Evolutionary conservation across 257 asterid genomes (phyloP), one percentile per base, ranked within the genome.

Genomic region (Lantana camara): DNA sequence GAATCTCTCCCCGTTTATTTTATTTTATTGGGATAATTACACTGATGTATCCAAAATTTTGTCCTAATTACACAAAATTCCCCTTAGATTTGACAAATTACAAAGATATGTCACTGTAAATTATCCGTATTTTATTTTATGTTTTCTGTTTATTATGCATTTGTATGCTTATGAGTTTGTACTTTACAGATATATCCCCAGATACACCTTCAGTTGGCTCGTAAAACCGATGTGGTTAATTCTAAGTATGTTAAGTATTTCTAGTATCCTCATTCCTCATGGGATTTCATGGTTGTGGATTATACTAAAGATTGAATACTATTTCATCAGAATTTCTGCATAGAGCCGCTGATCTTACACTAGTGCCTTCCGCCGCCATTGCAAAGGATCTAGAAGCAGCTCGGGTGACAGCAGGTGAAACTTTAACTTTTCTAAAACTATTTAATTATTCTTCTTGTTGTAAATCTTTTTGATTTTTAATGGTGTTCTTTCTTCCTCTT

Each of bases 191-290:
- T 92, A 92, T 79, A 92, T 92, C 70, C 98, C 97, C 16, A 85
- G 97, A 76, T 92, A 89, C 71, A 92, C 98, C 40, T 92, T 79
- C 68, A 89, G 98, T 76, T 92, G 98, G 97, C 83, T 92, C 64
- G 98, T 92, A 58, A 76, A 73, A 79, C 98, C 98, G 21, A 92
- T 92, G 98, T 92, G 98, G 98, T 60, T 76, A 75, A 73, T 89
- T 57, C 59, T 92, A 87, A 89, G 97, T 92, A 83, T 51, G 97
- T 58, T 60, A 37, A 16, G 48, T 66, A 53, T 32, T 21, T 50
- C 56, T 67, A 60, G 21, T 29, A 12, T 35, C 38, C 57, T 55
- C 9, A 38, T 19, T 53, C 20, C 19, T 50, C 34, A 44, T 32
- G 35, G 48, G 23, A 35, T 47, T 51, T 60, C 42, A 41, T 59